These are phyloP conservation scores for Jamesozyma piceae DNA, from an alignment of 805 yeast species.

Conservation along the genomic window DNA sequence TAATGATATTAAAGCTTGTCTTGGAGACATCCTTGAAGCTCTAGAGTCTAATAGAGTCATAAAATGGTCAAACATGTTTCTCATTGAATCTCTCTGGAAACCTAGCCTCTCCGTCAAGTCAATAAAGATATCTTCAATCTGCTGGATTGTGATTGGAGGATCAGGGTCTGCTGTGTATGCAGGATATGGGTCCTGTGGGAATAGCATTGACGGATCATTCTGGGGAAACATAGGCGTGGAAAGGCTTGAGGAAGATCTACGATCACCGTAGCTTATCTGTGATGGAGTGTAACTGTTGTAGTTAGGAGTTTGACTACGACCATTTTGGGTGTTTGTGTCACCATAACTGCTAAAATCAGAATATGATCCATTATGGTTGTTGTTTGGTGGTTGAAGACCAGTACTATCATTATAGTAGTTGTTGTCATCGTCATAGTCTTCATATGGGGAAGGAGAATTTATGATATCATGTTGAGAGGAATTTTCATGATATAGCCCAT, in stretches of 20 bases:
- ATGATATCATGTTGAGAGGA: neutral
- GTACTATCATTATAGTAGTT: slow-evolving; percentile 8
- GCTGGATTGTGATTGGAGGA: slow-evolving; percentile 72
- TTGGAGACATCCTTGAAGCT: slow-evolving; percentile 80
- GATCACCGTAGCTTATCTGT: slow-evolving; percentile 72
- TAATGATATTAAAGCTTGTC: slow-evolving; percentile 69
- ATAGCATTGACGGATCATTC: slow-evolving; percentile 1
- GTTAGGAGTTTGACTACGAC: slow-evolving; percentile 35
- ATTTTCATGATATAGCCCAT: too few relatives aligned
- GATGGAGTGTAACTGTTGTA: slow-evolving; percentile 57
- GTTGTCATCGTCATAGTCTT: slow-evolving; percentile 8
- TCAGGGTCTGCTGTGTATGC: slow-evolving; percentile 97
- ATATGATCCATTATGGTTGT: slow-evolving; percentile 38
- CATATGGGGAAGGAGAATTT: neutral
- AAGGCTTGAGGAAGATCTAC: slow-evolving; percentile 49
- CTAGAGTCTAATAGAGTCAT: slow-evolving; percentile 78
- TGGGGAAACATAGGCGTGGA: slow-evolving; percentile 1
- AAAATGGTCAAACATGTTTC: slow-evolving; percentile 81
- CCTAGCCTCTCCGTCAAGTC: slow-evolving; percentile 77
- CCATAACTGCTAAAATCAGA: slow-evolving; percentile 57
- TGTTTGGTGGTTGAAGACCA: neutral
- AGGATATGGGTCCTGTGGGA: slow-evolving; percentile 90
- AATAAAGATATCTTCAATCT: slow-evolving; percentile 77
- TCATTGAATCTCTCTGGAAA: slow-evolving; percentile 86
- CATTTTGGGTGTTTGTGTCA: slow-evolving; percentile 25